Evolutionary conservation across 176 grass and related monocot genomes (phyloP).

Genomic region (Puya raimondii): DNA sequence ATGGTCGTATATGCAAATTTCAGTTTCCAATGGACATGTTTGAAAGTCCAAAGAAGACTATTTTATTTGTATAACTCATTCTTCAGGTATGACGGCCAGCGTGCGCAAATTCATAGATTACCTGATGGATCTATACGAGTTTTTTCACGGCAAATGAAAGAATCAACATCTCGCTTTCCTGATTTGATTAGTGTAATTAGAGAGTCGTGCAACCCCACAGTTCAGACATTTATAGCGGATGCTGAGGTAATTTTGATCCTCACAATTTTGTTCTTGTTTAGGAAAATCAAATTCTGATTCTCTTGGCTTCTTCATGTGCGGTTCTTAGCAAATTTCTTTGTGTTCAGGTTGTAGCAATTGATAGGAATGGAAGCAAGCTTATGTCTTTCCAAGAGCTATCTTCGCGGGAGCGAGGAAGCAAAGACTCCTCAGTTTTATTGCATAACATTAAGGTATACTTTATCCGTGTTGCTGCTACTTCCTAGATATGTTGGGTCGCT

Average conservation of each 20-base stretch:
- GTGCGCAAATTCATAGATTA: slow-evolving; percentile 91
- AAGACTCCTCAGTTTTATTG: slow-evolving; percentile 52
- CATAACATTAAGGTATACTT: slow-evolving; percentile 62
- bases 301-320: slow-evolving; percentile 21
- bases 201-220: slow-evolving; percentile 49
- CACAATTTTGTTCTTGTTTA: slow-evolving; percentile 2
- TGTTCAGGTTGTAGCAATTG: slow-evolving; percentile 70
- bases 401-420: slow-evolving; percentile 89
- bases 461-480: slow-evolving; percentile 6
- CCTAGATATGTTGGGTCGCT: neutral
- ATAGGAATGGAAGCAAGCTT: slow-evolving; percentile 72
- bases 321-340: slow-evolving; percentile 13
- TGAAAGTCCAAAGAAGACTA: neutral
- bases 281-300: slow-evolving; percentile 12
- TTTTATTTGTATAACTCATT: slow-evolving; percentile 2
- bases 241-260: slow-evolving; percentile 53
- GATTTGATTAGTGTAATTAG: slow-evolving; percentile 73
- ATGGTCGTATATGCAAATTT: neutral
- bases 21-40: neutral
- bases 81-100: slow-evolving; percentile 94
- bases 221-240: slow-evolving; percentile 75
- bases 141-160: slow-evolving; percentile 99
- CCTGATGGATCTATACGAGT: slow-evolving; percentile 62
- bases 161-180: slow-evolving; percentile 81
- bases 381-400: slow-evolving; percentile 96